phyloP scores from a whole-genome alignment of 1,139 yeast species.

The Insectozyma bohioensis region DNA sequence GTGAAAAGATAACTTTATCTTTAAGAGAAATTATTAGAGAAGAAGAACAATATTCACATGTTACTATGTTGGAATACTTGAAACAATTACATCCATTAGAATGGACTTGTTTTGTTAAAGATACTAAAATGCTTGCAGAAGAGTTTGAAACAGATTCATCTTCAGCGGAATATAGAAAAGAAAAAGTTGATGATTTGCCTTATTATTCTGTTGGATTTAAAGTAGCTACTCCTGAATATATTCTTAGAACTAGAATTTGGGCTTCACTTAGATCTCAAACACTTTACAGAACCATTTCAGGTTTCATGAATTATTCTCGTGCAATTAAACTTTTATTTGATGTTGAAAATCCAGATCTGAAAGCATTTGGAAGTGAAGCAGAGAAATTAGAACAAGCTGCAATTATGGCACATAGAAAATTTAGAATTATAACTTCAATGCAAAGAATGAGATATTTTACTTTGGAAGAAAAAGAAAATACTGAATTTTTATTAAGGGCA shows the following conservation, averaged over 20 bases:
- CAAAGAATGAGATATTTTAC: constrained; percentile 37
- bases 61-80: constrained; percentile 51
- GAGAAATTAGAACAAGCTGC: constrained; percentile 38
- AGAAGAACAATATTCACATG: constrained; percentile 49
- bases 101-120: constrained; percentile 53
- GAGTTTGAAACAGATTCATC: constrained; percentile 38
- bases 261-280: constrained; percentile 59
- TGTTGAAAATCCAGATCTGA: constrained; percentile 34
- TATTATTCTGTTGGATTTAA: constrained; percentile 49
- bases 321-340: constrained; percentile 51
- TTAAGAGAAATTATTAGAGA: constrained; percentile 47
- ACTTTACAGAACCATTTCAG: constrained; percentile 52
- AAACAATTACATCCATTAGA: constrained; percentile 51
- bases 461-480: constrained; percentile 37
- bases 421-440: constrained; percentile 48
- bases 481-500: constrained; percentile 38
- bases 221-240: constrained; percentile 53
- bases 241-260: constrained; percentile 56
- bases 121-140: constrained; percentile 48
- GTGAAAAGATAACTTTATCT: constrained; percentile 49
- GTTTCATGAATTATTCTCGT: constrained; percentile 56
- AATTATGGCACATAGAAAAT: constrained; percentile 42
- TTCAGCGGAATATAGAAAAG: constrained; percentile 20
- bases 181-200: constrained; percentile 37
- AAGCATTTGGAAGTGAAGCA: constrained; percentile 23